A percentile compares a stretch with the other conserved stretches of the same genome.
These are phyloP conservation scores for Botrytis tulipae DNA, from an alignment of 2,329 filamentous ascomycete genomes.

Conservation along the genomic window DNA sequence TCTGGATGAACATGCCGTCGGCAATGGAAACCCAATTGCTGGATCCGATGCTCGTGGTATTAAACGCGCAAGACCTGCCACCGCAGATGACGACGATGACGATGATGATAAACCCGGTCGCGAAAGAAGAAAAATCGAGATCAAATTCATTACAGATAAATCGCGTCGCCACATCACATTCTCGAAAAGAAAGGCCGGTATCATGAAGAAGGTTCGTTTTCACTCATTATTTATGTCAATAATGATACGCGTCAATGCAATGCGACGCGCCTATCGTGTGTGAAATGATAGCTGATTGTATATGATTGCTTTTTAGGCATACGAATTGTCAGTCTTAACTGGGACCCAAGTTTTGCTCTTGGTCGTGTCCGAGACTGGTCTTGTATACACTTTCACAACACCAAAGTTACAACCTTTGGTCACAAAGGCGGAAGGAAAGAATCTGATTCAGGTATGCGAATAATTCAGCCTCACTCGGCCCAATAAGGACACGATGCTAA, in stretches of 20 bases:
- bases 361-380: slow-evolving; percentile 93
- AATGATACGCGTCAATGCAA: slow-evolving; percentile 30
- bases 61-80: slow-evolving; percentile 82
- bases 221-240: slow-evolving; percentile 16
- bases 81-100: slow-evolving; percentile 91
- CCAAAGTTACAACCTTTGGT: slow-evolving; percentile 97
- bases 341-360: slow-evolving; percentile 96
- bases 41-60: slow-evolving; percentile 71
- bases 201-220: slow-evolving; percentile 96
- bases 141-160: slow-evolving; percentile 99
- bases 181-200: slow-evolving; percentile 98
- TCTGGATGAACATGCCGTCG: slow-evolving; percentile 70
- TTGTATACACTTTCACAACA: slow-evolving; percentile 98
- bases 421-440: slow-evolving; percentile 98
- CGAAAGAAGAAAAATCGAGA: slow-evolving; percentile 99
- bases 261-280: slow-evolving; percentile 26
- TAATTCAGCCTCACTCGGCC: slow-evolving; percentile 8
- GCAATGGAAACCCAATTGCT: slow-evolving; percentile 63
- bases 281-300: slow-evolving; percentile 28
- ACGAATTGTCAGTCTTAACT: slow-evolving; percentile 94
- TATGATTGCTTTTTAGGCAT: slow-evolving; percentile 61
- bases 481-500: slow-evolving; percentile 37
- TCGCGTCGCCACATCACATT: slow-evolving; percentile 99
- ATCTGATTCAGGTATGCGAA: slow-evolving; percentile 81
- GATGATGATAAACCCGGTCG: slow-evolving; percentile 97